Evolutionary conservation across 148 eudicot genomes (phyloP), one percentile per base, ranked within the genome.

Genomic region (Polygonum aviculare): DNA sequence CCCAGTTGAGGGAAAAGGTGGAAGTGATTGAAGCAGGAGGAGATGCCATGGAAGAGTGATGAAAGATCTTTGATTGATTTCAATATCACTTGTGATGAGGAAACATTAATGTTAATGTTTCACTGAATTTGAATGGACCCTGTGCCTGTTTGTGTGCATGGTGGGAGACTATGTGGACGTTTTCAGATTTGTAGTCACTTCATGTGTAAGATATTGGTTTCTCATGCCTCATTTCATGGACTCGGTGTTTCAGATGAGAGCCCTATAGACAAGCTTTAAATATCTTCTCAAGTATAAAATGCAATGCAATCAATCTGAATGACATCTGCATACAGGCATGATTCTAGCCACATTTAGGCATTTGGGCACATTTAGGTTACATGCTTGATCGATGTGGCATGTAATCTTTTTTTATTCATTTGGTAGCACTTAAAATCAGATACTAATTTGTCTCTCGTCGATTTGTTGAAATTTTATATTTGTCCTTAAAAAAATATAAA

Each of bases 21-120:
- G 84, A 82, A 77, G 92, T 82, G 22, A 74, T 81, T 21, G 90
- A 84, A 78, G 60, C 19, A 54, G 90, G 86, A 33, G 94, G 93
- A 51, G 98, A 91, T 60, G 97, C 93, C 18, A 93, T 93, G 94
- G 98, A 93, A 83, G 97, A 93, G 73, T 86, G 81, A 85, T 35
- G 71, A 65, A 16, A 5, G n/a, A 26, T 62, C 71, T 65, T 50
- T 50, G 15, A 50, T 50, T 35, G 70, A 33, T 31, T 39, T 60
- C 15, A 26, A 60, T 36, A 8, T 60, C 35, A 60, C 36, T 26
- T 31, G 6, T 22, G 69, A 62, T 12, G 69, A 1, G 15, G 18
- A 62, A 31, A 62, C 38, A 22, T 62, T 62, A 22, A 31, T 62
- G 69, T 10, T 7, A 6, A 7, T 44, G 47, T 59, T 35, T 67